Percentiles rank a stretch among this genome's conserved stretches.
Evolutionary conservation across 139 green algal genomes (phyloP).

Genomic region (Pleodorina starrii): DNA sequence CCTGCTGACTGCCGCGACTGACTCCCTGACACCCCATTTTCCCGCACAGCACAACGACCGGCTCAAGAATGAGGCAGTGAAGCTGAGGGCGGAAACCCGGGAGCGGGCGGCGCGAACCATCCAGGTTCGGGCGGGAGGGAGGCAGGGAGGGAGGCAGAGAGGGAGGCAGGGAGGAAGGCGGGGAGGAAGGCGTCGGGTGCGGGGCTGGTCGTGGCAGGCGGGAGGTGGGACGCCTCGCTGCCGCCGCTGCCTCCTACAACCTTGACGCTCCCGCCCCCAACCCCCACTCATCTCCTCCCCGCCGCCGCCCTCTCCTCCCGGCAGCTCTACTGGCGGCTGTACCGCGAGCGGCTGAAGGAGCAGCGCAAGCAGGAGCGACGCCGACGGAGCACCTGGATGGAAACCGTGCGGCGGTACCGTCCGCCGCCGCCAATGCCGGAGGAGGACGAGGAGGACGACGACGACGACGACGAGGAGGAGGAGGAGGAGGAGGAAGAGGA

Average conservation of each 20-base stretch:
- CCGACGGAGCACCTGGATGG: conserved; percentile 3
- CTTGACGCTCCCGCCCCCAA: no score
- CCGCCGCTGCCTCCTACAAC: no score
- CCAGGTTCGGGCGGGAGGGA: conserved; percentile 10
- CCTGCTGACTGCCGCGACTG: neutral
- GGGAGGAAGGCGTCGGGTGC: no score
- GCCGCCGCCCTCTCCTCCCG: neutral
- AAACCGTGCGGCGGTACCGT: neutral
- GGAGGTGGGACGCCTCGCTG: no score
- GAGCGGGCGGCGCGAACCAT: conserved; percentile 19
- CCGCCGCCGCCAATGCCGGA: neutral
- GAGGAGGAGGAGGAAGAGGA: no score
- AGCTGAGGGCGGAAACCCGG: neutral
- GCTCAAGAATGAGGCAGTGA: neutral
- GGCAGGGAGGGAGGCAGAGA: no score
- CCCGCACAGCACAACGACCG: conserved; percentile 41
- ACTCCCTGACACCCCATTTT: no score
- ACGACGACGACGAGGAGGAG: neutral
- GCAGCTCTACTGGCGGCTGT: conserved; percentile 34
- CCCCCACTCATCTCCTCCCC: no score
- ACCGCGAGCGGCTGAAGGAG: conserved; percentile 11
- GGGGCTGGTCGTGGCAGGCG: no score
- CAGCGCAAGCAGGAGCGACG: conserved; percentile 15
- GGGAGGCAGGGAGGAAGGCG: no score
- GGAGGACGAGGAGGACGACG: neutral